Conservation (phyloP, 2,329 filamentous ascomycete species). For the Aspergillus udagawae region DNA sequence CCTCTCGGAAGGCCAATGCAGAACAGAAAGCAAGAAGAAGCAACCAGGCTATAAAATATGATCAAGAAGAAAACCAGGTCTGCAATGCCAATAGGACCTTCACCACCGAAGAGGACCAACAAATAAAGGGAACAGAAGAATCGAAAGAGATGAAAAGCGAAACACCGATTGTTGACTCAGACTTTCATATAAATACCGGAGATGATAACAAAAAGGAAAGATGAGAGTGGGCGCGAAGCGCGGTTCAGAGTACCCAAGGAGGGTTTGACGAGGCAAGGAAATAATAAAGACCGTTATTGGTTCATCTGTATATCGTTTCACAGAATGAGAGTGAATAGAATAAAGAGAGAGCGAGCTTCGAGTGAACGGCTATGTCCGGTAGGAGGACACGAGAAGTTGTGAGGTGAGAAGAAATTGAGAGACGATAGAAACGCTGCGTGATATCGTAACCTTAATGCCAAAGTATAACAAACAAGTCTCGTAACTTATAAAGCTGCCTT, state of each 20-base stretch:
- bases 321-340: slow-evolving; percentile 15
- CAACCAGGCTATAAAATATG: slow-evolving; percentile 27
- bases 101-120: slow-evolving; percentile 21
- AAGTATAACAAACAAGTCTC: slow-evolving; percentile 23
- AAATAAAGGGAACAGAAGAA: slow-evolving; percentile 18
- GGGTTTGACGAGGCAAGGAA: slow-evolving; percentile 30
- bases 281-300: slow-evolving; percentile 38
- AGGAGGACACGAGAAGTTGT: slow-evolving; percentile 11
- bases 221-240: slow-evolving; percentile 23
- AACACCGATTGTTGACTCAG: slow-evolving; percentile 18
- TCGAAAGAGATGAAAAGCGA: slow-evolving; percentile 15
- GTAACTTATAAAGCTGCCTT: slow-evolving; percentile 25
- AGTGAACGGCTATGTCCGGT: slow-evolving; percentile 17
- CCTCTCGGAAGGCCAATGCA: slow-evolving; percentile 12
- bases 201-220: slow-evolving; percentile 25
- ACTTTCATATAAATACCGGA: slow-evolving; percentile 26
- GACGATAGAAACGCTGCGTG: slow-evolving; percentile 35
- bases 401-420: slow-evolving; percentile 10
- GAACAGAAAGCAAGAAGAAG: slow-evolving; percentile 17
- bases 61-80: slow-evolving; percentile 25
- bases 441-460: slow-evolving; percentile 34
- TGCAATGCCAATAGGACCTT: slow-evolving; percentile 18
- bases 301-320: slow-evolving; percentile 38
- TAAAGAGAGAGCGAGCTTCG: slow-evolving; percentile 19
- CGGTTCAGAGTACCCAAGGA: slow-evolving; percentile 22